Evolutionary conservation across 345 rosid species (phyloP), one percentile per base, ranked within the genome.

Genomic region (Euphorbia peplus): DNA sequence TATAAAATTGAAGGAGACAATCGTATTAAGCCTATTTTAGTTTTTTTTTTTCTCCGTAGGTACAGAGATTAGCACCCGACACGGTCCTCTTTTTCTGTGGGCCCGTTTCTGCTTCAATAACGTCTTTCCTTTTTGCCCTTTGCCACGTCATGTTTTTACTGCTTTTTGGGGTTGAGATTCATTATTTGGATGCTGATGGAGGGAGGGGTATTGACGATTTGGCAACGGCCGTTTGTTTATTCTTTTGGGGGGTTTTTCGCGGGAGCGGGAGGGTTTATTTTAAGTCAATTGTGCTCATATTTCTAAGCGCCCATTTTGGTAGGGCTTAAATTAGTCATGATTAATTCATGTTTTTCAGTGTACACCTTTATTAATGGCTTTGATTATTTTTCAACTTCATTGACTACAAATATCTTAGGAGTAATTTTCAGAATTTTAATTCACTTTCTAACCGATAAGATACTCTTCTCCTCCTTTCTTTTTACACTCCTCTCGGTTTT

Each of bases 21-120:
- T n/a, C n/a, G n/a, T n/a, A n/a, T n/a, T n/a, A n/a, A n/a, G n/a
- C n/a, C n/a, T n/a, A n/a, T n/a, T n/a, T n/a, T n/a, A n/a, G 29
- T 32, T 7, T 22, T 50, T 32, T 51, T 47, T 24, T 44, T 44
- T 48, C 46, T 29, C 42, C 55, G 69, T 44, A 55, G 50, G 55
- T 54, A 28, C 8, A 24, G 69, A 42, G 53, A 26, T 24, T 8
- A 32, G 67, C 71, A 52, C 76, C 76, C 63, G 76, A 67, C 76
- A 67, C 57, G 60, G 42, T 19, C 65, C 48, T 57, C 19, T 55
- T 66, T 47, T 50, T 0, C n/a, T 42, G 67, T 51, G 68, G 76
- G 71, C 25, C 18, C 75, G 26, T 24, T 2, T 4, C 30, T 12
- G 15, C 29, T 30, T 47, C 0, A 12, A 4, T n/a, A 6, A 0